Conservation (phyloP, 2,329 filamentous ascomycete genomes). For the Thelonectria blattea region DNA sequence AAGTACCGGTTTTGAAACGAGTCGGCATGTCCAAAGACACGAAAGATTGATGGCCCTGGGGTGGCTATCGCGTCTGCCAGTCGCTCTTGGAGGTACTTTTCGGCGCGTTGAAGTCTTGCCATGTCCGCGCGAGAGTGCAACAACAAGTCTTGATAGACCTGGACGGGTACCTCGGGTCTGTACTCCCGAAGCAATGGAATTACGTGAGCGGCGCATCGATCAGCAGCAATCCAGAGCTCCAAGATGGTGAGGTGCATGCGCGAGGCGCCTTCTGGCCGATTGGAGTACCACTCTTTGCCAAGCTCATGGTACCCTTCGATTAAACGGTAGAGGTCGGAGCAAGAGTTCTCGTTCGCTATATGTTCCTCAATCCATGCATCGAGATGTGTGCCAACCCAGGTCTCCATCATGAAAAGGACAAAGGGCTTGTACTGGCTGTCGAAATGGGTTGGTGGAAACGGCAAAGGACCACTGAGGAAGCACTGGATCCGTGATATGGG, state of each 20-base stretch:
- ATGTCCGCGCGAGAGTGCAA: constrained; percentile 53
- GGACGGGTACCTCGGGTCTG: constrained; percentile 48
- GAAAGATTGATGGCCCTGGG: constrained; percentile 21
- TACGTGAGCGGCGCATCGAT: constrained; percentile 50
- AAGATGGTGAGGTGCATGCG: constrained; percentile 61
- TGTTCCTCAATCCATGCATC: constrained; percentile 46
- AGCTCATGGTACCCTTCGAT: constrained; percentile 45
- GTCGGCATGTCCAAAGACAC: constrained; percentile 17
- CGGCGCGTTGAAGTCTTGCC: constrained; percentile 50
- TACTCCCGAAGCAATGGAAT: constrained; percentile 55
- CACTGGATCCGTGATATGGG: constrained; percentile 15
- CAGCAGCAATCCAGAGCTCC: constrained; percentile 65
- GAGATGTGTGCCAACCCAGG: constrained; percentile 53
- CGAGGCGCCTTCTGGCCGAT: constrained; percentile 55
- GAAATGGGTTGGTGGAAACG: neutral
- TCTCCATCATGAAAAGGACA: constrained; percentile 51
- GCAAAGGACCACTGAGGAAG: neutral
- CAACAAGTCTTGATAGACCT: constrained; percentile 51
- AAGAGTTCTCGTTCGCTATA: constrained; percentile 32
- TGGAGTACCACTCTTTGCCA: constrained; percentile 43
- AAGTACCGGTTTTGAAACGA: constrained; percentile 34
- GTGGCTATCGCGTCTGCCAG: neutral
- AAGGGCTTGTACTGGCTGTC: constrained; percentile 9
- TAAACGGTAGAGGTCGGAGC: constrained; percentile 37
- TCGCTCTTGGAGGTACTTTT: constrained; percentile 48